These are phyloP conservation scores for Guadua angustifolia DNA, from an alignment of 176 grass and related monocot genomes.

Conservation along the genomic window DNA sequence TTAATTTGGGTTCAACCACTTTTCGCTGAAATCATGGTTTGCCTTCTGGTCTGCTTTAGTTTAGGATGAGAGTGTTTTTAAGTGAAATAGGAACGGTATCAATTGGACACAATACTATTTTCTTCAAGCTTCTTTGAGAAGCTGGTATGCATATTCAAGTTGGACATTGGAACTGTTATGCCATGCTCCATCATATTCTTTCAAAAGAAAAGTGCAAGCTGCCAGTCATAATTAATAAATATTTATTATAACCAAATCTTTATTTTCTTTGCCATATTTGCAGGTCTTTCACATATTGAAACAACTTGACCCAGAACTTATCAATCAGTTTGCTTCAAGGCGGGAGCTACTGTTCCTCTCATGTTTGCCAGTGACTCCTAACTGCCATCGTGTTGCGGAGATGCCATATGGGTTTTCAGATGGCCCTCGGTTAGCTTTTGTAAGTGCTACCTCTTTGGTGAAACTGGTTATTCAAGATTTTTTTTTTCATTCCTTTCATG, in stretches of 20 bases:
- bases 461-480: not conserved
- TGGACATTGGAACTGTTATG: slow-evolving; percentile 12
- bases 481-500: slow-evolving; percentile 22
- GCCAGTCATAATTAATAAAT: not conserved
- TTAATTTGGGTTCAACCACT: slow-evolving; percentile 1
- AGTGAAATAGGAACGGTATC: not conserved
- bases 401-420: slow-evolving; percentile 67
- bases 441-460: slow-evolving; percentile 46
- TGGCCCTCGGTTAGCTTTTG: slow-evolving; percentile 77
- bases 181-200: slow-evolving; percentile 1
- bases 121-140: slow-evolving; percentile 25
- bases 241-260: slow-evolving; percentile 5
- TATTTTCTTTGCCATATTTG: slow-evolving; percentile 45
- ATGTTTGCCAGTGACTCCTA: slow-evolving; percentile 80
- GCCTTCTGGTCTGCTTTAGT: slow-evolving; percentile 22
- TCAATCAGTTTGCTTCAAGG: slow-evolving; percentile 67
- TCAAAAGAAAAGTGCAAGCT: slow-evolving; percentile 12
- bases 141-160: slow-evolving; percentile 22
- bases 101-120: slow-evolving; percentile 13
- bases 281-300: slow-evolving; percentile 82
- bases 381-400: slow-evolving; percentile 77
- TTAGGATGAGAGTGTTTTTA: slow-evolving; percentile 5
- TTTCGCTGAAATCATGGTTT: slow-evolving; percentile 18
- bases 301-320: slow-evolving; percentile 69
- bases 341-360: slow-evolving; percentile 75